Percentiles rank a stretch among this genome's conserved stretches.
Evolutionary conservation across 768 basidiomycete genomes (phyloP).

Genomic region (Lentinula lateritia): DNA sequence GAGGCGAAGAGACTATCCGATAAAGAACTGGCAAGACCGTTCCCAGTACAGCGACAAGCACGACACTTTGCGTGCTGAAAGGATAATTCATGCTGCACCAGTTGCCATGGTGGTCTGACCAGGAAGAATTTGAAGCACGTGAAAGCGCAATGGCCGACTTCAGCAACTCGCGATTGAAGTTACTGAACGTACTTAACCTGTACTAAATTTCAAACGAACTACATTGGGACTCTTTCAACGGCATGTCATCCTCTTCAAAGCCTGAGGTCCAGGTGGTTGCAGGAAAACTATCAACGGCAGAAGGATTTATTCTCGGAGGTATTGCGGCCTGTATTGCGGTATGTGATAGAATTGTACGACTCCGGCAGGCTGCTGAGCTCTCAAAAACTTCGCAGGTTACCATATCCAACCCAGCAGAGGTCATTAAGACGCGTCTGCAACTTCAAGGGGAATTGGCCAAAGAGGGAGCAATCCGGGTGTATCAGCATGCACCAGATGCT

Average conservation of each 20-base stretch:
- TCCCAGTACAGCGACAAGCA: constrained; percentile 53
- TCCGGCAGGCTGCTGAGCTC: not conserved
- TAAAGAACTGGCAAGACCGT: constrained; percentile 48
- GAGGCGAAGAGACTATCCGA: constrained; percentile 60
- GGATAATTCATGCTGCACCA: constrained; percentile 23
- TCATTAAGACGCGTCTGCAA: constrained; percentile 93
- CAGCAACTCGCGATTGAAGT: not conserved
- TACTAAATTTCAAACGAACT: not conserved
- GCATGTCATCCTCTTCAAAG: constrained; percentile 8
- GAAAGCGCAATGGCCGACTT: not conserved
- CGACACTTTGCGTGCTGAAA: constrained; percentile 46
- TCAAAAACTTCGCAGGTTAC: constrained; percentile 51
- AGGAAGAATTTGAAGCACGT: not conserved
- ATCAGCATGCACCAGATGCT: constrained; percentile 85
- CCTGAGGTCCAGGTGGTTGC: constrained; percentile 16
- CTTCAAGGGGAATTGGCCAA: constrained; percentile 93
- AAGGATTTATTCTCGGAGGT: constrained; percentile 87
- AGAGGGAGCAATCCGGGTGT: constrained; percentile 65
- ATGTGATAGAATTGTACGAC: constrained; percentile 18
- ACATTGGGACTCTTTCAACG: not conserved
- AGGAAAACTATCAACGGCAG: constrained; percentile 50
- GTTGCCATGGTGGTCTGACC: not conserved
- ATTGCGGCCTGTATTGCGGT: constrained; percentile 91
- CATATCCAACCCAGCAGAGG: constrained; percentile 74
- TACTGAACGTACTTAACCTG: not conserved